Percentiles rank a stretch among this genome's conserved stretches.
phyloP scores from a whole-genome alignment of 2,329 filamentous ascomycete species.

The Fusarium sp. region DNA sequence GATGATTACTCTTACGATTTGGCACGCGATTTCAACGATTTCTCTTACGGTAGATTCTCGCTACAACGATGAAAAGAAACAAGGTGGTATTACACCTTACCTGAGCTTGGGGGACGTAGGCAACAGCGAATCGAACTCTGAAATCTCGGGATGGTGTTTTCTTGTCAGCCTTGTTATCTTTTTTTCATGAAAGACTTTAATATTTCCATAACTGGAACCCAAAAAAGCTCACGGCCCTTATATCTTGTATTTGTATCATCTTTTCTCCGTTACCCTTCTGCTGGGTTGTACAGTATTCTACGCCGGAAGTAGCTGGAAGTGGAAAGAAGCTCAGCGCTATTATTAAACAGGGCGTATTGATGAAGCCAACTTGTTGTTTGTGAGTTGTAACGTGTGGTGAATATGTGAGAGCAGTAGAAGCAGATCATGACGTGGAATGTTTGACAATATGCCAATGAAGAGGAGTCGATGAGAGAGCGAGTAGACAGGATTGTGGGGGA shows the following conservation, averaged over 20 bases:
- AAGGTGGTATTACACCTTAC: slow-evolving; percentile 41
- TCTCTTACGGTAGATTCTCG: slow-evolving; percentile 51
- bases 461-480: background rate
- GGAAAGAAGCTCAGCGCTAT: slow-evolving; percentile 48
- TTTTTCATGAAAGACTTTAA: slow-evolving; percentile 46
- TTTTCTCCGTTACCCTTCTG: slow-evolving; percentile 47
- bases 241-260: slow-evolving; percentile 49
- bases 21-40: slow-evolving; percentile 53
- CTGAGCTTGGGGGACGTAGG: slow-evolving; percentile 42
- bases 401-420: background rate
- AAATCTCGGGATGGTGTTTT: slow-evolving; percentile 43
- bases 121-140: slow-evolving; percentile 42
- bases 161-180: slow-evolving; percentile 42
- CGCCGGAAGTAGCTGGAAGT: slow-evolving; percentile 43
- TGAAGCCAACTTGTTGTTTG: slow-evolving; percentile 24
- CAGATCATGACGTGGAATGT: background rate
- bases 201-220: slow-evolving; percentile 44
- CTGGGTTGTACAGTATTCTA: slow-evolving; percentile 52
- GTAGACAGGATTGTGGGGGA: slow-evolving; percentile 1
- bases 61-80: slow-evolving; percentile 45
- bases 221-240: slow-evolving; percentile 43
- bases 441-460: slow-evolving; percentile 2
- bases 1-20: slow-evolving; percentile 52
- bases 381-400: slow-evolving; percentile 14
- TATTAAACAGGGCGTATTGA: slow-evolving; percentile 47